phyloP scores from a whole-genome alignment of 2,329 filamentous ascomycete species.

The Pseudophaeomoniella oleicola region DNA sequence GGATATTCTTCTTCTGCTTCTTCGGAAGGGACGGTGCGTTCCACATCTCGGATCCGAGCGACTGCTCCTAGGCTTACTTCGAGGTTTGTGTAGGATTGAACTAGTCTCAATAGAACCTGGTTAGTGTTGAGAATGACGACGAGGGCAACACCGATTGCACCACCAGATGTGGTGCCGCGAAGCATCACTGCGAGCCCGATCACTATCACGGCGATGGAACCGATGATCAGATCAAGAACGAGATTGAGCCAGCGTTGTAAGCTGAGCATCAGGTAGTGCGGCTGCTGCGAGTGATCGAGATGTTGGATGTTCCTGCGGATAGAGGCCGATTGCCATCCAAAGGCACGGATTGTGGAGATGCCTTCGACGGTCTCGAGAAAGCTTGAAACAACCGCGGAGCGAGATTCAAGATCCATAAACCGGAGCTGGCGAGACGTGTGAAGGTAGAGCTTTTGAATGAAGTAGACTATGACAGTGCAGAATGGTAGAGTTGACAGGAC shows the following conservation, averaged over 20 bases:
- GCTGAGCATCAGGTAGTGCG: slow-evolving; percentile 26
- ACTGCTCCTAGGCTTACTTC: slow-evolving; percentile 45
- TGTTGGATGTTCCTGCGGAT: slow-evolving; percentile 20
- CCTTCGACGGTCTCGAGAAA: slow-evolving; percentile 32
- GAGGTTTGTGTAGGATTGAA: slow-evolving; percentile 41
- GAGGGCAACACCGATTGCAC: slow-evolving; percentile 5
- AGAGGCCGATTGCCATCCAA: slow-evolving; percentile 28
- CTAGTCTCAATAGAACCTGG: slow-evolving; percentile 32
- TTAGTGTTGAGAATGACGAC: slow-evolving; percentile 40
- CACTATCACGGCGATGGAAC: slow-evolving; percentile 13
- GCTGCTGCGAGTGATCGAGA: slow-evolving; percentile 23
- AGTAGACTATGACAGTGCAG: slow-evolving; percentile 22
- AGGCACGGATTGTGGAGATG: slow-evolving; percentile 33
- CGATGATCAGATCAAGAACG: slow-evolving; percentile 15
- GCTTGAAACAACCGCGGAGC: slow-evolving; percentile 20
- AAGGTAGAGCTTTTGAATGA: slow-evolving; percentile 21
- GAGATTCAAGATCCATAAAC: slow-evolving; percentile 25
- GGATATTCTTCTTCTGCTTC: slow-evolving; percentile 15
- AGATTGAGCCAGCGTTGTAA: slow-evolving; percentile 26
- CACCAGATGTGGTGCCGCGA: slow-evolving; percentile 1
- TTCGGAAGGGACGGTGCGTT: slow-evolving; percentile 27
- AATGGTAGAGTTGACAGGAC: slow-evolving; percentile 37
- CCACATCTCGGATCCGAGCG: slow-evolving; percentile 39
- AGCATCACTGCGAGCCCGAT: slow-evolving; percentile 1
- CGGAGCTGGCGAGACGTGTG: slow-evolving; percentile 27